A percentile compares a stretch with the other conserved stretches of the same genome.
Conservation (phyloP, 257 asterid genomes). For the Phtheirospermum japonicum region DNA sequence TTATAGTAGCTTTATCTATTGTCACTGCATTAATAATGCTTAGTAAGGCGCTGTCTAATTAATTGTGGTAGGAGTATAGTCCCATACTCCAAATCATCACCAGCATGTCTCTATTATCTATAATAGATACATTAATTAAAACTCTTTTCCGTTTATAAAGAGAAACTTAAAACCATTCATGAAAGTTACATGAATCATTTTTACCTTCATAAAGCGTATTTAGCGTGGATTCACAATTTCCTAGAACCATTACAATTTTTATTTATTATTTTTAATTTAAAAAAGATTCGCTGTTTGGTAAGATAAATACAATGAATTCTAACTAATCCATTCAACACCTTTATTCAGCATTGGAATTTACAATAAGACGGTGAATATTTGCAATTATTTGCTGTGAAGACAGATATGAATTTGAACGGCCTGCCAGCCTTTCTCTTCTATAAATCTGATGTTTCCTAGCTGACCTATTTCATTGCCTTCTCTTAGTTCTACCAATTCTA, state of each 20-base stretch:
- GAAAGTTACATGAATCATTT: slow-evolving; percentile 19
- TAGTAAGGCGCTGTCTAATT: slow-evolving; percentile 1
- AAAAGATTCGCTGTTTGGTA: slow-evolving; percentile 32
- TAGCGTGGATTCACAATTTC: slow-evolving; percentile 21
- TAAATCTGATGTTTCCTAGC: slow-evolving; percentile 26
- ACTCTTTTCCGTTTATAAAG: neutral
- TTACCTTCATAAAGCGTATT: slow-evolving; percentile 25
- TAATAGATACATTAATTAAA: slow-evolving; percentile 3
- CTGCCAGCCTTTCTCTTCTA: slow-evolving; percentile 26
- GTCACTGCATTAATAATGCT: neutral
- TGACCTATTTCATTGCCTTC: slow-evolving; percentile 28
- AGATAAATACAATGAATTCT: slow-evolving; percentile 32
- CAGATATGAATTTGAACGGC: slow-evolving; percentile 31
- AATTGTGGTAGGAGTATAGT: neutral
- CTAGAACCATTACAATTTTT: slow-evolving; percentile 2
- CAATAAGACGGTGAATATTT: slow-evolving; percentile 26
- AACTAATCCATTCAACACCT: slow-evolving; percentile 26
- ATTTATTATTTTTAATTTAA: slow-evolving; percentile 5
- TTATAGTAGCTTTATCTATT: neutral
- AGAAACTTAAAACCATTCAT: slow-evolving; percentile 8
- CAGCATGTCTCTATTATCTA: neutral
- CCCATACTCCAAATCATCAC: slow-evolving; percentile 3
- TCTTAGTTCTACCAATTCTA: slow-evolving; percentile 7
- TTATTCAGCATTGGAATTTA: slow-evolving; percentile 27
- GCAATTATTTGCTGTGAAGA: slow-evolving; percentile 25